A percentile compares a stretch with the other conserved stretches of the same genome.
phyloP scores from a whole-genome alignment of 2,329 filamentous ascomycete species.

The Bipolaris zeicola region DNA sequence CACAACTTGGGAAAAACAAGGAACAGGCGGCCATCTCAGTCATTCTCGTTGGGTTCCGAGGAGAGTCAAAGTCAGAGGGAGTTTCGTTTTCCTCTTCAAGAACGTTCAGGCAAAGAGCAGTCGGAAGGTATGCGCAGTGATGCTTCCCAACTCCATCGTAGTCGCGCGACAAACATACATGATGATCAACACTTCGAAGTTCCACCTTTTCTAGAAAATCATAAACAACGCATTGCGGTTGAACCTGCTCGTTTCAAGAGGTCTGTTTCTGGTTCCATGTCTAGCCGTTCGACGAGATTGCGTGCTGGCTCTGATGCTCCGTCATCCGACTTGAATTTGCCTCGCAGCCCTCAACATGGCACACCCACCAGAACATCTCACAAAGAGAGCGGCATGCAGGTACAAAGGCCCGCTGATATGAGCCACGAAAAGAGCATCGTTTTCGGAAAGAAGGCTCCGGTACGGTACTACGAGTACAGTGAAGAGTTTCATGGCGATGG shows the following conservation, averaged over 20 bases:
- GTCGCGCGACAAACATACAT: conserved; percentile 7
- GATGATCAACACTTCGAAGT: conserved; percentile 19
- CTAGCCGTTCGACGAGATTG: conserved; percentile 38
- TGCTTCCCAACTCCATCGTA: conserved; percentile 21
- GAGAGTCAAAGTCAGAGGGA: conserved; percentile 18
- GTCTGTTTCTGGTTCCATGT: conserved; percentile 33
- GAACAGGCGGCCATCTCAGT: conserved; percentile 33
- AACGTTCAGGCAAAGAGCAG: background rate
- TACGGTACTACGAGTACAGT: conserved; percentile 46
- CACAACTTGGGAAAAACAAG: conserved; percentile 27
- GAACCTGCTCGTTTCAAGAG: conserved; percentile 29
- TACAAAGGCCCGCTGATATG: conserved; percentile 40
- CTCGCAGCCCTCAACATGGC: conserved; percentile 51
- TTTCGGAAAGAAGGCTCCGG: conserved; percentile 23
- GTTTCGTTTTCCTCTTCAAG: background rate
- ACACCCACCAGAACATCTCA: conserved; percentile 42
- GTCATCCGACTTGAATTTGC: conserved; percentile 53
- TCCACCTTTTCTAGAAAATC: conserved; percentile 32
- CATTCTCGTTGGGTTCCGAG: conserved; percentile 24
- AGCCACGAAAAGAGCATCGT: conserved; percentile 19
- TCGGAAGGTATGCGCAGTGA: conserved; percentile 18
- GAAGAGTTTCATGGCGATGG: conserved; percentile 44
- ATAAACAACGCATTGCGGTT: conserved; percentile 26
- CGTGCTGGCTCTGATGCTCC: conserved; percentile 49
- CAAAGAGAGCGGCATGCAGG: conserved; percentile 19